Base-by-base conservation (phyloP, 352 stramenopile species). In the Phytophthora colocasiae region DNA sequence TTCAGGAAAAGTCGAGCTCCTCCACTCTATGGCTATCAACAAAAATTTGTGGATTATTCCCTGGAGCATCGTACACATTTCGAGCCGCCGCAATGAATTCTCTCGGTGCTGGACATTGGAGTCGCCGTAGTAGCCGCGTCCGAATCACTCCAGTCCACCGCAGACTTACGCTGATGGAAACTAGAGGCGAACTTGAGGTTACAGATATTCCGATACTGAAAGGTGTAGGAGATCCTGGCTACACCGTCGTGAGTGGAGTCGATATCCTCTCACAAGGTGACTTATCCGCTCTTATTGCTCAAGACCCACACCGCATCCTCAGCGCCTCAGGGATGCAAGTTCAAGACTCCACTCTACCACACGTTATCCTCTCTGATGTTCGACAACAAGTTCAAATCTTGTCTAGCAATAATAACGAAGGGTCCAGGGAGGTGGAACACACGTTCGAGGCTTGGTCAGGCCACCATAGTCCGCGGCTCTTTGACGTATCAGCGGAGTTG, bases 401-500 rank as follows among this genome's bases (percentile, higher is more conserved):
- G 27, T 31, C 49, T 17, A 63, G 52, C 40, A 70, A 52, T 46
- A 56, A 31, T 9, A 70, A 50, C 6, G 49, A 63, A 51, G 55
- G 34, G 6, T 4, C 11, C 3, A 15, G 24, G 15, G 14, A 26
- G 14, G 53, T 64, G 44, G 71, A 75, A 39, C 38, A 64, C 40
- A 63, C 55, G 19, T 78, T 89, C 24, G 80, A 86, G 12, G 78
- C 87, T 11, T 95, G 87, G 87, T 41, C 78, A 3, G 74, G 79
- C 4, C 83, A 95, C 65, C 83, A 78, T 63, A 95, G 87, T 56
- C 80, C 84, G 3, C 74, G 73, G 6, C 32, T 74, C 15, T 95
- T 92, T 57, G 69, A 88, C 49, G 81, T 95, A 32, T 89, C 83
- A 22, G 73, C 86, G 0, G 79, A 95, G 54, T 56, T 90, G 52